A percentile compares a stretch with the other conserved stretches of the same genome.
Conservation (phyloP, 371 early-diverging fungal genomes). For the Mortierella sp. region DNA sequence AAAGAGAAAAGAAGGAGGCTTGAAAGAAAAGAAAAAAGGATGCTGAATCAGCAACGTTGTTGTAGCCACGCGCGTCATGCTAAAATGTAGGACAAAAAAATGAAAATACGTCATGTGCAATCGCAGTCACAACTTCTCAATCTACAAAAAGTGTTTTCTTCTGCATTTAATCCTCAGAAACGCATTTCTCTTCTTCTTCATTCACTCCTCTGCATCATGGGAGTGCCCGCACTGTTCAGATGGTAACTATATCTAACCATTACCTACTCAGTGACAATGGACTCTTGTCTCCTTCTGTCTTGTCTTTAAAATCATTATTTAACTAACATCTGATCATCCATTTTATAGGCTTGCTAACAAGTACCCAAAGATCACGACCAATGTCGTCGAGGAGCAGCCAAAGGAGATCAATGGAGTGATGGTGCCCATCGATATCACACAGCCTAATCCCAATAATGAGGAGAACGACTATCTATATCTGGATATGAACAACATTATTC, state of each 20-base stretch:
- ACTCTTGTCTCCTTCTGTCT: too few species aligned
- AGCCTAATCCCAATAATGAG: slow-evolving; percentile 93
- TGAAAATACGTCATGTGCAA: neutral
- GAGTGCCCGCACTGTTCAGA: slow-evolving; percentile 87
- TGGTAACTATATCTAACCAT: too few species aligned
- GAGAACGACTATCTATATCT: slow-evolving; percentile 98
- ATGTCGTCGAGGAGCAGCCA: slow-evolving; percentile 83
- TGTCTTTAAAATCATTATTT: neutral
- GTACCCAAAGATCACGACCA: slow-evolving; percentile 91
- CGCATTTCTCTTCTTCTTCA: neutral
- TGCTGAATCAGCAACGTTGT: too few species aligned
- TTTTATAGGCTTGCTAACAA: slow-evolving; percentile 87
- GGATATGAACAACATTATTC: slow-evolving; percentile 99
- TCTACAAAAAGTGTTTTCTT: too few species aligned
- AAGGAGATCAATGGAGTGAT: slow-evolving; percentile 74
- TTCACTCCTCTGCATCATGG: slow-evolving; percentile 63
- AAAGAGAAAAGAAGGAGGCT: neutral
- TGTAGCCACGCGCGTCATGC: too few species aligned
- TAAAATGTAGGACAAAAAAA: neutral
- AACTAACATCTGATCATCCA: neutral
- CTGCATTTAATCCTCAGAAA: neutral
- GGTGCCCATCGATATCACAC: slow-evolving; percentile 88
- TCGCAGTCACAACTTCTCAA: neutral
- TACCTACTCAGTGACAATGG: too few species aligned
- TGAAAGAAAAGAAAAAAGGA: too few species aligned